Evolutionary conservation across 441 rosid genomes (phyloP), one percentile per base, ranked within the genome.

Genomic region (Erodium moschatum): DNA sequence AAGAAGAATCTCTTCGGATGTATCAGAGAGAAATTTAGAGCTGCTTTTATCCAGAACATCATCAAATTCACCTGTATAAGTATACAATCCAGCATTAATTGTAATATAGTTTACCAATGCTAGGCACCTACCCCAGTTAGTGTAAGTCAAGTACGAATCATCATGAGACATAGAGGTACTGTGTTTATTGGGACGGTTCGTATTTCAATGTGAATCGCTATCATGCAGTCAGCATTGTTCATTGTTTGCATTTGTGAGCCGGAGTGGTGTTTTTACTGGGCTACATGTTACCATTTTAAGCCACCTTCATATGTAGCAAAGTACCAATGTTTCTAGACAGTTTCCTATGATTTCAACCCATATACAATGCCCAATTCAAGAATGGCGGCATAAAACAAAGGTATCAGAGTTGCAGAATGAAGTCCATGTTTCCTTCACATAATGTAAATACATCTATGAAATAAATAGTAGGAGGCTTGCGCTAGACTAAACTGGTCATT

Each of bases 31-130:
- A 68, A 44, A 60, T 67, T 82, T 81, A 48, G 79, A 79, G 74
- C 74, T 80, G 80, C 73, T 81, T 69, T 78, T 72, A 71, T 85
- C 89, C 77, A 92, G 81, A 74, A 90, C 72, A 82, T 89, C 96
- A 75, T 92, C 91, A 81, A 92, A 90, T 83, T 92, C 98, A 77
- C 97, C 98, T 92, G 89, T 74, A 81, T 62, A 76, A 31, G 77
- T 68, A 50, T 50, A 50, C n/a, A 4, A 50, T 50, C 58, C 58
- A 15, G 5, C 2, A 50, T 15, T 16, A 50, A 6, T 50, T 50
- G n/a, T 6, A 15, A 50, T 50, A 50, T 50, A 50, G 58, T 50
- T 50, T 15, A 50, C n/a, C 58, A 50, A 13, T 15, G 18, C 58
- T 50, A 50, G 27, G 2, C 27, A 24, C 27, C 27, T 13, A 50